Percentiles rank a stretch among this genome's conserved stretches.
These are phyloP conservation scores for Annona squamosa DNA, from an alignment of 164 flowering plant genomes.

Conservation along the genomic window DNA sequence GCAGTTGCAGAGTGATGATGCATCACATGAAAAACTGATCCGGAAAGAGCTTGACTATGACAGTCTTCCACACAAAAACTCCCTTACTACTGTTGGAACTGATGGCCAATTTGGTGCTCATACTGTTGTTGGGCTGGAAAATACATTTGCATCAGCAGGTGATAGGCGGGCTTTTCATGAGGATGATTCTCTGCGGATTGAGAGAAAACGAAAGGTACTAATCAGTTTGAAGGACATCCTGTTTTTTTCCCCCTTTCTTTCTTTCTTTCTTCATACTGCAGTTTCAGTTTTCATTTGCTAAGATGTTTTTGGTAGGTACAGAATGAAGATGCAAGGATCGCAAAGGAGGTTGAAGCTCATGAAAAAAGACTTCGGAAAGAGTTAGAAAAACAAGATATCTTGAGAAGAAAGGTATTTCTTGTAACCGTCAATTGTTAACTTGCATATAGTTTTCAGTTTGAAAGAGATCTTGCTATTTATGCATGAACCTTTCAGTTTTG, in stretches of 20 bases:
- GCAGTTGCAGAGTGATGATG: conserved; percentile 64
- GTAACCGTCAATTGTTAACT: not conserved
- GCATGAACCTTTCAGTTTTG: not conserved
- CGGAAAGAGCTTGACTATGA: conserved; percentile 74
- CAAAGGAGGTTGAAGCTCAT: conserved; percentile 83
- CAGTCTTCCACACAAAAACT: conserved; percentile 27
- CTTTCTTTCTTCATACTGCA: not conserved
- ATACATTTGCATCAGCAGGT: conserved; percentile 41
- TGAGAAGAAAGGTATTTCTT: conserved; percentile 65
- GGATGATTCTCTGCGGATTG: conserved; percentile 49
- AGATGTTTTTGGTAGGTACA: conserved; percentile 20
- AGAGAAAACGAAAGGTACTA: conserved; percentile 79
- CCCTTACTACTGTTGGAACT: conserved; percentile 28
- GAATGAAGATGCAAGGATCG: conserved; percentile 81
- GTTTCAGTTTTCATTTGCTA: conserved; percentile 1
- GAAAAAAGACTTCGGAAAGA: conserved; percentile 84
- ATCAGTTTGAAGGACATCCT: conserved; percentile 9
- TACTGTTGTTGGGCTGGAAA: conserved; percentile 38
- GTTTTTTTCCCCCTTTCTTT: not conserved
- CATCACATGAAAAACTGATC: conserved; percentile 77
- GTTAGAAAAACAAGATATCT: conserved; percentile 79
- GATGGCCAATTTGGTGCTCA: conserved; percentile 47
- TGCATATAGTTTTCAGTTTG: not conserved
- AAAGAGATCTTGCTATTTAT: not conserved
- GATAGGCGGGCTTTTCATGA: conserved; percentile 38